A percentile compares a stretch with the other conserved stretches of the same genome.
These are phyloP conservation scores for Solanum appendiculatum DNA, from an alignment of 257 asterid species.

Conservation along the genomic window DNA sequence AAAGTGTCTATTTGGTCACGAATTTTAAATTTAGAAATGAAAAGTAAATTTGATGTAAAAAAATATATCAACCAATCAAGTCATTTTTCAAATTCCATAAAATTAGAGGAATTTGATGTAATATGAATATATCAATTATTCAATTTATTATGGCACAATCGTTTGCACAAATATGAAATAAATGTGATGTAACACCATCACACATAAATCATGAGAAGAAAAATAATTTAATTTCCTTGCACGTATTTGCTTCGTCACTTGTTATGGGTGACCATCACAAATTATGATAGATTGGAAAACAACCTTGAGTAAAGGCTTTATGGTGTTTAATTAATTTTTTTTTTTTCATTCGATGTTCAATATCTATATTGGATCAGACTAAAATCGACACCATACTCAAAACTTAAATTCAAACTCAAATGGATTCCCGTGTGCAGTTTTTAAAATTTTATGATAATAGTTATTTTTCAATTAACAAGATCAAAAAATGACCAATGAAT, in stretches of 20 bases:
- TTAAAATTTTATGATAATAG: not conserved
- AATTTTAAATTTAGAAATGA: not conserved
- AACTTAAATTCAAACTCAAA: not conserved
- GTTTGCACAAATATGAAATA: not conserved
- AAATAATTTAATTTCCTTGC: not conserved
- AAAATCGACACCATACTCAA: not conserved
- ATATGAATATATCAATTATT: not conserved
- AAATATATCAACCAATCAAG: not conserved
- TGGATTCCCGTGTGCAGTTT: not conserved
- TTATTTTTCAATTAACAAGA: too few species aligned
- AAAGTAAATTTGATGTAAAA: not conserved
- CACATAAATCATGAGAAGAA: not conserved
- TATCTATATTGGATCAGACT: not conserved
- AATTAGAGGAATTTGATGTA: not conserved
- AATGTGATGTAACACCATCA: not conserved
- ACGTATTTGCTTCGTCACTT: not conserved
- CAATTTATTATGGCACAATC: not conserved
- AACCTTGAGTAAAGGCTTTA: not conserved
- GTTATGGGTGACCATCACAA: not conserved
- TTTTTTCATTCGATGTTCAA: not conserved
- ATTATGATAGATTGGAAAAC: not conserved
- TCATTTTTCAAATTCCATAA: not conserved
- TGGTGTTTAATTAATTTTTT: not conserved
- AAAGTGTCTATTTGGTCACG: not conserved
- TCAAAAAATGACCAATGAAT: not conserved